These are phyloP conservation scores for Cylindricascospora bacillispora DNA, from an alignment of 1,139 yeast species.

Conservation along the genomic window DNA sequence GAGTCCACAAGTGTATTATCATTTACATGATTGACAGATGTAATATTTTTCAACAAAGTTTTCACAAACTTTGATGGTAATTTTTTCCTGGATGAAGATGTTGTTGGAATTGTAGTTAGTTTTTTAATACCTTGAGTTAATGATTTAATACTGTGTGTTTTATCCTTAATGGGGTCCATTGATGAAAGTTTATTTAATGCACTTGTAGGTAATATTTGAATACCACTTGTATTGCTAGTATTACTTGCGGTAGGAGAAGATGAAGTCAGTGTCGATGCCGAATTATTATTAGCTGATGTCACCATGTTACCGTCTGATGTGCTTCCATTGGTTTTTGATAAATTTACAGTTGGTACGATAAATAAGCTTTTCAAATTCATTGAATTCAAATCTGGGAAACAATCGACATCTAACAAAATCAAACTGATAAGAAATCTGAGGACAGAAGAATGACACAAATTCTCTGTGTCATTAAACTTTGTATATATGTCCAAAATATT, in stretches of 20 bases:
- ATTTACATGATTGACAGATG: constrained; percentile 16
- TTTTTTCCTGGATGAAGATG: constrained; percentile 9
- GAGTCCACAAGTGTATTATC: constrained; percentile 20
- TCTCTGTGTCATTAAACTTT: constrained; percentile 15
- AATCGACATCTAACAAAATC: constrained; percentile 17
- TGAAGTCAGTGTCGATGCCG: neutral
- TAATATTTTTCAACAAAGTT: constrained; percentile 18
- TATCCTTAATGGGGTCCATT: constrained; percentile 4
- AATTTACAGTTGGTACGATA: neutral
- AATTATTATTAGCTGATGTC: neutral
- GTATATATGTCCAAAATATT: constrained; percentile 14
- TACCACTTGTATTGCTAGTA: neutral
- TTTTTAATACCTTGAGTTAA: constrained; percentile 13
- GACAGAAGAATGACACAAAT: constrained; percentile 17
- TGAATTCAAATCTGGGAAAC: constrained; percentile 15
- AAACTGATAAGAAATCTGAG: constrained; percentile 16
- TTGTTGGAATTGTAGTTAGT: constrained; percentile 5
- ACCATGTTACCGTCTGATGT: too few species aligned
- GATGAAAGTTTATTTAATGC: neutral
- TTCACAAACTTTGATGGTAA: constrained; percentile 17
- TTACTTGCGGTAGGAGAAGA: neutral
- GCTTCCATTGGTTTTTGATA: neutral
- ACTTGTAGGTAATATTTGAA: too few species aligned
- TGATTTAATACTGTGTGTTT: constrained; percentile 8
- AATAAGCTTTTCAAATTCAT: constrained; percentile 11